phyloP scores from a whole-genome alignment of 208 protist species.

The Leishmania martiniquensis region DNA sequence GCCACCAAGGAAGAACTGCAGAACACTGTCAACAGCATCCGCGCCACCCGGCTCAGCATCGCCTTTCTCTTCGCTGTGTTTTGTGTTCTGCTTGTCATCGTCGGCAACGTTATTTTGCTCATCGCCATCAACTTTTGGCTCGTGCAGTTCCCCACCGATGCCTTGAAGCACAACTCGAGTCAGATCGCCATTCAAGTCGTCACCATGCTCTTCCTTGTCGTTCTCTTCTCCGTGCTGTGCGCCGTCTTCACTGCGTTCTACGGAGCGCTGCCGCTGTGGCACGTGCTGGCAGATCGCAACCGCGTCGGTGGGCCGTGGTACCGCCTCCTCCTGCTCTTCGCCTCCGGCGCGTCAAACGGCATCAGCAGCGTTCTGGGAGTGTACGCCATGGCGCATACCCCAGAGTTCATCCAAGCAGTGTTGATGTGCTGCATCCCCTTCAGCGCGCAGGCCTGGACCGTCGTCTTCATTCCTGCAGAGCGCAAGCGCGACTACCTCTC shows the following conservation, averaged over 20 bases:
- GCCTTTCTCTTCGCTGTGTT: conserved; percentile 68
- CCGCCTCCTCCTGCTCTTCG: conserved; percentile 75
- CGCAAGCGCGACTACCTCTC: conserved; percentile 77
- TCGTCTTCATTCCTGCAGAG: conserved; percentile 73
- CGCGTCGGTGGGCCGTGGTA: conserved; percentile 53
- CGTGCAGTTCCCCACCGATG: conserved; percentile 42
- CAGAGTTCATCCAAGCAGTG: conserved; percentile 80
- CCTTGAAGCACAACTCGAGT: conserved; percentile 40
- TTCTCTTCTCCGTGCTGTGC: conserved; percentile 46
- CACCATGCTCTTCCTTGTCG: conserved; percentile 48
- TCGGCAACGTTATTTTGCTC: conserved; percentile 80
- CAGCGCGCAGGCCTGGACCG: conserved; percentile 76
- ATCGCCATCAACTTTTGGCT: conserved; percentile 86
- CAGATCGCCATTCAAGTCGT: conserved; percentile 82
- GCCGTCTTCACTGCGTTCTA: conserved; percentile 44
- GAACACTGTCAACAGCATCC: conserved; percentile 41
- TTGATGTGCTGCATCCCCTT: conserved; percentile 78
- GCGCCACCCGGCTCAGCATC: conserved; percentile 29
- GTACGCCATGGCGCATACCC: conserved; percentile 75
- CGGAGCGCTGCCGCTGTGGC: conserved; percentile 48
- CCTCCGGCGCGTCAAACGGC: conserved; percentile 68
- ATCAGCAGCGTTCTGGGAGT: conserved; percentile 55
- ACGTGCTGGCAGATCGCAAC: conserved; percentile 54
- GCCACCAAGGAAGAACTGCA: conserved; percentile 36
- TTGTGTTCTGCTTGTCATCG: conserved; percentile 63